Base-by-base conservation (phyloP, 495 filamentous ascomycete genomes). In the Neurospora sp. region DNA sequence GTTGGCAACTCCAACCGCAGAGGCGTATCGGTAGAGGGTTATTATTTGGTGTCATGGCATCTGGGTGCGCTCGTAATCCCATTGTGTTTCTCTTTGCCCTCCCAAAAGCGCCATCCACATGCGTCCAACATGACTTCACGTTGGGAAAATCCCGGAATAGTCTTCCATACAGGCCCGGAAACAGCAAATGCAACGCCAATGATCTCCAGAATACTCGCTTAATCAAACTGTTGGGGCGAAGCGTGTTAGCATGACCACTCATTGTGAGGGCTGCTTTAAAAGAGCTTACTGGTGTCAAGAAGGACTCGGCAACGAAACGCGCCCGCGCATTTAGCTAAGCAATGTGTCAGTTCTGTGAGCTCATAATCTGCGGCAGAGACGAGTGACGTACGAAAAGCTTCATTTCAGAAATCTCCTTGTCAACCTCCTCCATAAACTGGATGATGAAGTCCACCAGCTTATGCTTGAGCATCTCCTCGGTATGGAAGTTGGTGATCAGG, bases 361-460 rank as follows among this genome's bases (percentile, higher is more conserved):
- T 69, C 10, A 62, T 40, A 71, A 36, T 15, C 4, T n/a, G 28
- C 39, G n/a, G 54, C 34, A 9, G 3, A n/a, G 42, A 75, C 45
- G n/a, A 5, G 28, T 2, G 72, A 70, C 34, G 69, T 89, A 98
- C 95, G 83, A 98, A 99, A 74, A 99, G 89, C 89, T 99, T 99
- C 96, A 98, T 98, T 83, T 98, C 96, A 2, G 95, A 98, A 71
- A 98, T 98, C 82, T 99, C 96, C 85, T 98, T 98, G 79, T 98
- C 96, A 38, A 98, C 96, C 79, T 99, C 96, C 83, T 98, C 95
- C 94, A 98, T 98, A 80, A 98, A 98, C 76, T 97, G 91, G 74
- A 99, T 97, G 74, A 98, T 96, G 78, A 99, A 99, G 79, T 99
- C 96, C 11, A 99, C 96, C 74, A 99, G 85, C 84, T 99, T 98